Conservation (phyloP, 2,329 filamentous ascomycete genomes). For the Fusarium domesticum region DNA sequence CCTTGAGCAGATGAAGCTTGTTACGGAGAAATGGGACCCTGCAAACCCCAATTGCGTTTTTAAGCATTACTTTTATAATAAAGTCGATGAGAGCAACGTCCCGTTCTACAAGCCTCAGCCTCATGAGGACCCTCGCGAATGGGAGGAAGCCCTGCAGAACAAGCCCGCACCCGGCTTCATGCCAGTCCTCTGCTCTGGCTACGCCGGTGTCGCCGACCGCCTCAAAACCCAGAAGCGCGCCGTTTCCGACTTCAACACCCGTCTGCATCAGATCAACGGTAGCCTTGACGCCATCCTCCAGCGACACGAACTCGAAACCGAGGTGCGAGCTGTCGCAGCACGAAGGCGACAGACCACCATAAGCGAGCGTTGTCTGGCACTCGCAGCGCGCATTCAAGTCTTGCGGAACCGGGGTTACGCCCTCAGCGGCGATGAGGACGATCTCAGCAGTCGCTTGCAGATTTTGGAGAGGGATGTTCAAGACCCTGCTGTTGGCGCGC, state of each 20-base stretch:
- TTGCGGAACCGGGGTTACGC: slow-evolving; percentile 79
- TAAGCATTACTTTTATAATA: slow-evolving; percentile 85
- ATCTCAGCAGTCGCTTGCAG: slow-evolving; percentile 68
- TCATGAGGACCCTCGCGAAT: slow-evolving; percentile 71
- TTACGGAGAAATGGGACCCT: slow-evolving; percentile 73
- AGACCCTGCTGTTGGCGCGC: slow-evolving; percentile 70
- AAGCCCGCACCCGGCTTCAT: slow-evolving; percentile 75
- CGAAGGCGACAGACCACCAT: slow-evolving; percentile 70
- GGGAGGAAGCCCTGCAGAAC: slow-evolving; percentile 79
- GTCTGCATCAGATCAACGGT: slow-evolving; percentile 76
- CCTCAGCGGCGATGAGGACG: slow-evolving; percentile 75
- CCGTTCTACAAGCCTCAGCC: slow-evolving; percentile 71
- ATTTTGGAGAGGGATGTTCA: slow-evolving; percentile 66
- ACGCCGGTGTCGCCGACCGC: slow-evolving; percentile 67
- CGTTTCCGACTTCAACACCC: slow-evolving; percentile 65
- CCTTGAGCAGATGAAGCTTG: slow-evolving; percentile 67
- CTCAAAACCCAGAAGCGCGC: slow-evolving; percentile 69
- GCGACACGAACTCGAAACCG: slow-evolving; percentile 73
- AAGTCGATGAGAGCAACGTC: slow-evolving; percentile 70
- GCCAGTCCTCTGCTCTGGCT: slow-evolving; percentile 73
- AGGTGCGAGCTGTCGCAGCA: slow-evolving; percentile 69
- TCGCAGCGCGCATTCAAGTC: slow-evolving; percentile 78
- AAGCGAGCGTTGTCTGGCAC: slow-evolving; percentile 67
- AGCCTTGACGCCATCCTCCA: slow-evolving; percentile 69
- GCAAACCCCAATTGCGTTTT: slow-evolving; percentile 66